These are phyloP conservation scores for Fusarium sp. DNA, from an alignment of 2,329 filamentous ascomycete genomes.

Conservation along the genomic window DNA sequence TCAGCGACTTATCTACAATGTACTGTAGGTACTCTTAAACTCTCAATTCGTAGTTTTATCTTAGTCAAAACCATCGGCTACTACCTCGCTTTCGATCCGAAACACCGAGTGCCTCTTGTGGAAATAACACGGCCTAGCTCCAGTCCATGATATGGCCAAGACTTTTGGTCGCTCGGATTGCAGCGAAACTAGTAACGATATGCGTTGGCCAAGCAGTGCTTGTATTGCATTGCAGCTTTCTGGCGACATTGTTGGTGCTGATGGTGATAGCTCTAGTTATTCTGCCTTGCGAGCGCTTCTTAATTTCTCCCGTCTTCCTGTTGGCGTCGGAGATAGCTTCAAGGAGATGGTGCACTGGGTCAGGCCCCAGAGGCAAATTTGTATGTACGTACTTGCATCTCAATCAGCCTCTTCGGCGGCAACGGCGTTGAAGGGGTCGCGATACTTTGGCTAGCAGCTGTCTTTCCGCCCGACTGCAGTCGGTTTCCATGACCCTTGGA, in stretches of 20 bases:
- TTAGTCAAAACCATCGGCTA: background rate
- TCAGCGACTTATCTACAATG: background rate
- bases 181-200: constrained; percentile 25
- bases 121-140: constrained; percentile 9
- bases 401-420: constrained; percentile 22
- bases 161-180: constrained; percentile 21
- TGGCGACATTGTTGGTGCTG: background rate
- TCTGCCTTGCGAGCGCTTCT: constrained; percentile 9
- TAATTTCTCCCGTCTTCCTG: background rate
- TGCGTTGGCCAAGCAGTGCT: constrained; percentile 17
- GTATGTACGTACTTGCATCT: background rate
- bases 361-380: constrained; percentile 17
- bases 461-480: constrained; percentile 23
- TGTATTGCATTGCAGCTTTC: background rate
- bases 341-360: background rate
- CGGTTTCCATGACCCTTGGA: constrained; percentile 24
- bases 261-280: background rate
- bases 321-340: constrained; percentile 2
- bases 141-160: constrained; percentile 37
- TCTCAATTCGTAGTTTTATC: background rate
- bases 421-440: constrained; percentile 12
- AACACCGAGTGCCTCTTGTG: background rate
- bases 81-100: background rate
- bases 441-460: constrained; percentile 21
- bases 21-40: background rate